Conservation (phyloP, 1,284 basidiomycete genomes). For the Ustilago tritici region DNA sequence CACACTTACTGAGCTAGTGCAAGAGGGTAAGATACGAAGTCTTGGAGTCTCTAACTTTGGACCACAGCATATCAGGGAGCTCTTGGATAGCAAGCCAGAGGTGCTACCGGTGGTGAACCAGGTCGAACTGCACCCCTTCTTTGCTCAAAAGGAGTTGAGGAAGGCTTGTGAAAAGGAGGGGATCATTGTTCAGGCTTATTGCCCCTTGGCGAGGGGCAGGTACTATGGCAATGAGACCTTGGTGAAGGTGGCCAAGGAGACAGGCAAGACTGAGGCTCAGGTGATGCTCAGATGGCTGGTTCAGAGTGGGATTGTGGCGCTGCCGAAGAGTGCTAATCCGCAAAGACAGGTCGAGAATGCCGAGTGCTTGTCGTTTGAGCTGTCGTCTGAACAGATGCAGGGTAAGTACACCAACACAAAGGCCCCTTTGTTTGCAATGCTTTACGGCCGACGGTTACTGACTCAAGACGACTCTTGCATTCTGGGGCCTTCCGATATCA, state of each 20-base stretch:
- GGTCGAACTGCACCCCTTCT: slow-evolving; percentile 60
- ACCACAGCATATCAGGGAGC: slow-evolving; percentile 46
- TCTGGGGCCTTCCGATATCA: too few relatives aligned
- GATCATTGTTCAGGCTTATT: slow-evolving; percentile 84
- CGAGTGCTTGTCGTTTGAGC: slow-evolving; percentile 78
- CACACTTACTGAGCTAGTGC: slow-evolving; percentile 53
- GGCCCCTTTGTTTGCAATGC: too few relatives aligned
- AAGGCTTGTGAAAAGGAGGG: slow-evolving; percentile 78
- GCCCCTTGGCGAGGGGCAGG: slow-evolving; percentile 82
- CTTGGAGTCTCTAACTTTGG: slow-evolving; percentile 75
- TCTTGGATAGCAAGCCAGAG: slow-evolving; percentile 51
- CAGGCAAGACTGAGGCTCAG: slow-evolving; percentile 78
- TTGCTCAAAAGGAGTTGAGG: slow-evolving; percentile 76
- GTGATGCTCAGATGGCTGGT: slow-evolving; percentile 82
- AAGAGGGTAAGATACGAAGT: slow-evolving; percentile 52
- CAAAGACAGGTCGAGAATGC: slow-evolving; percentile 80
- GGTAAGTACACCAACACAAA: slow-evolving; percentile 15
- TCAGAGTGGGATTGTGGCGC: slow-evolving; percentile 71
- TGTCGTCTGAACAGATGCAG: slow-evolving; percentile 76
- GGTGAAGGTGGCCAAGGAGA: slow-evolving; percentile 70
- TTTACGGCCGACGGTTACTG: too few relatives aligned
- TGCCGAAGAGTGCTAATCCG: slow-evolving; percentile 72
- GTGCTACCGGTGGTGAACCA: slow-evolving; percentile 59
- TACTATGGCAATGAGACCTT: slow-evolving; percentile 65
- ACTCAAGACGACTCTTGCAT: too few relatives aligned